Conservation (phyloP, 768 basidiomycete genomes). For the Suillus decipiens region DNA sequence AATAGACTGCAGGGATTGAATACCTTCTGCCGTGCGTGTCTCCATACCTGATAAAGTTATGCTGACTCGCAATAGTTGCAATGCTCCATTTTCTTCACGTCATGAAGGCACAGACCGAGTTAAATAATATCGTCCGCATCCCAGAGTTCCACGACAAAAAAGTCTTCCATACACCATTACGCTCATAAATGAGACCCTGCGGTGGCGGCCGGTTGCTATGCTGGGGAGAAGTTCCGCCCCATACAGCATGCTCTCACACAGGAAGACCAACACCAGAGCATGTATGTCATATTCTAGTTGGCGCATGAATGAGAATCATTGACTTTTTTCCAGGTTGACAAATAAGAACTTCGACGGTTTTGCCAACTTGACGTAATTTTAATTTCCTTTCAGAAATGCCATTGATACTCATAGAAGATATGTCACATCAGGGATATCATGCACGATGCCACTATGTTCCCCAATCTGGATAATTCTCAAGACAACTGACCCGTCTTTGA, state of each 20-base stretch:
- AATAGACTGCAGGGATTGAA: neutral
- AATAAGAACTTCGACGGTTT: conserved; percentile 23
- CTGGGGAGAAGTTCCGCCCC: neutral
- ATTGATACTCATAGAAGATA: neutral
- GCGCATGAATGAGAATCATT: neutral
- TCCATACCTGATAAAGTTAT: neutral
- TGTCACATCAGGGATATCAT: conserved; percentile 22
- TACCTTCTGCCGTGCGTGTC: neutral
- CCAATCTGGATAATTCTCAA: conserved; percentile 18
- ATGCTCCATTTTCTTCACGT: conserved; percentile 29
- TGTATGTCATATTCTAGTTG: conserved; percentile 6
- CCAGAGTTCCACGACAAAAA: conserved; percentile 15
- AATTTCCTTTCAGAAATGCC: too few relatives aligned
- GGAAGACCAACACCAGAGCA: conserved; percentile 20
- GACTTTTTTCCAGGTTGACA: conserved; percentile 14
- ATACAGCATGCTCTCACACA: conserved; percentile 14
- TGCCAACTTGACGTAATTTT: conserved; percentile 23
- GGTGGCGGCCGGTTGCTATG: conserved; percentile 1
- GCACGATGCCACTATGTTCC: conserved; percentile 23
- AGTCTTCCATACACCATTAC: conserved; percentile 9
- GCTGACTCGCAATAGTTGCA: conserved; percentile 17
- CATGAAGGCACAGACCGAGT: conserved; percentile 26
- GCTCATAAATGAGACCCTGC: conserved; percentile 10
- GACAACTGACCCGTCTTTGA: conserved; percentile 12
- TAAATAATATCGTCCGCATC: conserved; percentile 26